phyloP scores from a whole-genome alignment of 352 stramenopile species.

The Halophytophthora polymorphica region DNA sequence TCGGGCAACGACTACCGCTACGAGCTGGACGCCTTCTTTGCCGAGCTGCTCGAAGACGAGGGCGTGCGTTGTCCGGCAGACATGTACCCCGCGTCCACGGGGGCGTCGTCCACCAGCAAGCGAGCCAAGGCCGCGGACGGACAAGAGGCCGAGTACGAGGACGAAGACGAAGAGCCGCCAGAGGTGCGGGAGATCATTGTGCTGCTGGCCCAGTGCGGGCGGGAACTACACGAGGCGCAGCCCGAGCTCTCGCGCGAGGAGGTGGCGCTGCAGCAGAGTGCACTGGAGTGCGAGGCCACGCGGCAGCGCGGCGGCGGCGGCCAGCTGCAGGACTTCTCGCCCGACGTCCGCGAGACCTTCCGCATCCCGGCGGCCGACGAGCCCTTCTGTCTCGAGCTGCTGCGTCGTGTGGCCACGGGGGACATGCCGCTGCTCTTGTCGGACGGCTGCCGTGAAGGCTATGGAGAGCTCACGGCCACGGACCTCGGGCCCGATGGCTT shows the following conservation, averaged over 20 bases:
- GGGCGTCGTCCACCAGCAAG: neutral
- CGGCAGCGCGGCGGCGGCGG: conserved; percentile 1
- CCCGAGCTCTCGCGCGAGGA: neutral
- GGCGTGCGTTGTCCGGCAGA: conserved; percentile 1
- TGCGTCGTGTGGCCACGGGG: too few species aligned
- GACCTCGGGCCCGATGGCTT: too few species aligned
- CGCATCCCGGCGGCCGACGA: too few species aligned
- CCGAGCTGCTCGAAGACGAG: neutral
- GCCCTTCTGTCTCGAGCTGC: too few species aligned
- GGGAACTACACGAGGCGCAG: conserved; percentile 1
- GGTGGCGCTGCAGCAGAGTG: conserved; percentile 1
- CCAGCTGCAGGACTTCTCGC: too few species aligned
- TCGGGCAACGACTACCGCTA: conserved; percentile 6
- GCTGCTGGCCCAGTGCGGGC: neutral
- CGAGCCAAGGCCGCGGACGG: neutral
- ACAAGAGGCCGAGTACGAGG: neutral
- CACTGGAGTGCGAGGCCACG: conserved; percentile 11
- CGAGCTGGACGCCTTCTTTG: conserved; percentile 7
- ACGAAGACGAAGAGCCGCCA: neutral
- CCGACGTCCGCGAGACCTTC: too few species aligned
- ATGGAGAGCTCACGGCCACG: too few species aligned
- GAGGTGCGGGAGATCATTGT: conserved; percentile 3
- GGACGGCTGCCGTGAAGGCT: too few species aligned
- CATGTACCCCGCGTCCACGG: neutral
- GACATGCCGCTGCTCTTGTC: too few species aligned